Evolutionary conservation across 371 early-diverging fungal genomes (phyloP).

Genomic region (Lichtheimia corymbifera): DNA sequence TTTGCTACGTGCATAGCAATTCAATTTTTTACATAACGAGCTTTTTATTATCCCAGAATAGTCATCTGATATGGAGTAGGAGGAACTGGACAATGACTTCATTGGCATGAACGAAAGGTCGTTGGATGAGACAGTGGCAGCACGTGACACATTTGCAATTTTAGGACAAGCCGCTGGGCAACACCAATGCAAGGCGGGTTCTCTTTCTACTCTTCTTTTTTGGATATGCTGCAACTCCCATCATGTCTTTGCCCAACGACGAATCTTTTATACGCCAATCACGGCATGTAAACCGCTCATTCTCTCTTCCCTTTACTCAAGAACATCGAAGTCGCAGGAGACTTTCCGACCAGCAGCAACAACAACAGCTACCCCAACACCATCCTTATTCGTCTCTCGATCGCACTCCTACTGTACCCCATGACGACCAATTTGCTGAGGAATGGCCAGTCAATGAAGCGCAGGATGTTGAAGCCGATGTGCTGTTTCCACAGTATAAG

Average conservation of each 20-base stretch:
- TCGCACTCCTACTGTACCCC: constrained; percentile 5
- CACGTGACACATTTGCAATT: no score
- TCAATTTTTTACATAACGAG: no score
- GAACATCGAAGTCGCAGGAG: constrained; percentile 2
- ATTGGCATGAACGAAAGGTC: no score
- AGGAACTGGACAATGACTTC: no score
- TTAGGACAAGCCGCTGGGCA: no score
- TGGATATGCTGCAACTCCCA: no score
- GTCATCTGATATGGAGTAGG: no score
- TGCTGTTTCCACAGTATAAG: constrained; percentile 34
- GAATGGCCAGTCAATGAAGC: constrained; percentile 3
- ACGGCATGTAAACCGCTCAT: constrained; percentile 11
- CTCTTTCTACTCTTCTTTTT: no score
- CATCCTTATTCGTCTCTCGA: not conserved
- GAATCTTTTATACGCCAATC: constrained; percentile 1
- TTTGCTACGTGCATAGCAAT: no score
- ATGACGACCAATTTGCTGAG: not conserved
- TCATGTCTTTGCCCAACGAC: not conserved
- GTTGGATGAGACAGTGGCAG: no score
- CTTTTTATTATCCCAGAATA: no score
- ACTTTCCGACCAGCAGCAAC: not conserved
- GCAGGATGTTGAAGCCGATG: constrained; percentile 39
- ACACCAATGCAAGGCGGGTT: no score
- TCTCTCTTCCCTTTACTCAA: constrained; percentile 11
- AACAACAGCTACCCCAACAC: not conserved